phyloP scores from a whole-genome alignment of 2,329 filamentous ascomycete genomes.

The Alternaria sp. region DNA sequence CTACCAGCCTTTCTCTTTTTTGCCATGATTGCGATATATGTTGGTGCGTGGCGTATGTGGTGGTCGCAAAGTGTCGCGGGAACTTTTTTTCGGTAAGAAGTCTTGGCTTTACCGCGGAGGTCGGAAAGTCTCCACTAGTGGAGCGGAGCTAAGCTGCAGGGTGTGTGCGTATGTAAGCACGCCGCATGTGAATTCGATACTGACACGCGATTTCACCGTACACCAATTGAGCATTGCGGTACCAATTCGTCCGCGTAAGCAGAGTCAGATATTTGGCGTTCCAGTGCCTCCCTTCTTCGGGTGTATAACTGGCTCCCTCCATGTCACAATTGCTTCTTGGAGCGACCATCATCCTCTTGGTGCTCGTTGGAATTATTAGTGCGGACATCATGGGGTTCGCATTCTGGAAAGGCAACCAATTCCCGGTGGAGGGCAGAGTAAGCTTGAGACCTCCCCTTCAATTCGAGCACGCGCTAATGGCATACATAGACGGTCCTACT shows the following conservation, averaged over 20 bases:
- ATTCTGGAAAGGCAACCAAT: conserved; percentile 68
- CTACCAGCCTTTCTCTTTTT: conserved; percentile 73
- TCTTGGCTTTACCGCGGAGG: conserved; percentile 37
- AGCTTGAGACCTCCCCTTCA: too few relatives aligned
- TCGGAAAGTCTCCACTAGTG: conserved; percentile 2
- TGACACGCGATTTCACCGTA: background rate
- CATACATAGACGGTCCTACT: conserved; percentile 76
- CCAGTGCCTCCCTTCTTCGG: background rate
- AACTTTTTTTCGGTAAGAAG: conserved; percentile 34
- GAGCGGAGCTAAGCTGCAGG: background rate
- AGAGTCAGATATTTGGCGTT: background rate
- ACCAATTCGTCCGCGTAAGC: background rate
- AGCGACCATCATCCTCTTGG: conserved; percentile 43
- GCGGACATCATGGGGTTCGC: conserved; percentile 71
- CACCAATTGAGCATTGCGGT: background rate
- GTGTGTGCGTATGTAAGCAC: background rate
- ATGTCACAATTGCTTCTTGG: conserved; percentile 49
- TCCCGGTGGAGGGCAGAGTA: conserved; percentile 82
- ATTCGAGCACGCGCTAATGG: background rate
- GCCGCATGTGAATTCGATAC: background rate
- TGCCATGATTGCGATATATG: conserved; percentile 50
- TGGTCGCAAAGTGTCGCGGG: conserved; percentile 9
- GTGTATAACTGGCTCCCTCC: background rate
- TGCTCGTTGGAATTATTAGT: conserved; percentile 47
- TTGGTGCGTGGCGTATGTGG: conserved; percentile 9